phyloP scores from a whole-genome alignment of 163 green algal genomes.

The Scenedesmus sp. region DNA sequence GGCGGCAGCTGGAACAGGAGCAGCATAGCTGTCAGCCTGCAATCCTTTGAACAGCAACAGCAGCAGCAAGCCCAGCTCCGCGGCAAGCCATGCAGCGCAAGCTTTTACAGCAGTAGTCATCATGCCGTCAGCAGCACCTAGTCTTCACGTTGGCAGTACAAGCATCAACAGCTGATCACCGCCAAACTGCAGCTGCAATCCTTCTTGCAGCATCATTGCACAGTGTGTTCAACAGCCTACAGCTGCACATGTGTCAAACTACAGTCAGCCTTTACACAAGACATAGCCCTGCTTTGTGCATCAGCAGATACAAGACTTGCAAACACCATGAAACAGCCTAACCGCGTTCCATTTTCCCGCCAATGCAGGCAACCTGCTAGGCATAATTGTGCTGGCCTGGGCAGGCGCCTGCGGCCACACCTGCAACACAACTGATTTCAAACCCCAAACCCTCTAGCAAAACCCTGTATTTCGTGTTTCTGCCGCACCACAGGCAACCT shows the following conservation, averaged over 20 bases:
- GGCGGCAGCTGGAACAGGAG: background rate
- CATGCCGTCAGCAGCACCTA: background rate
- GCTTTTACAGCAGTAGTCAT: background rate
- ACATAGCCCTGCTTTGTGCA: too few relatives aligned
- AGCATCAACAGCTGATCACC: background rate
- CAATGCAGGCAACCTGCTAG: conserved; percentile 91
- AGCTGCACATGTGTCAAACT: too few relatives aligned
- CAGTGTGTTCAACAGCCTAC: too few relatives aligned
- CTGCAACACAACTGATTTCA: conserved; percentile 67
- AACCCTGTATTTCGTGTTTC: background rate
- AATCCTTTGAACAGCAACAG: background rate
- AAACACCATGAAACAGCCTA: too few relatives aligned
- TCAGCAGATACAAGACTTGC: too few relatives aligned
- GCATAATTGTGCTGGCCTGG: conserved; percentile 97
- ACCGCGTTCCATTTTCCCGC: too few relatives aligned
- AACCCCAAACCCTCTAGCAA: too few relatives aligned
- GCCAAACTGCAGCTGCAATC: background rate
- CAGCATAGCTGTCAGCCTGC: background rate
- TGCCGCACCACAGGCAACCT: conserved; percentile 84
- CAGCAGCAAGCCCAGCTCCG: background rate
- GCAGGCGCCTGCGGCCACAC: conserved; percentile 92
- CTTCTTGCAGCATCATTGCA: background rate
- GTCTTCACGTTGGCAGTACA: background rate
- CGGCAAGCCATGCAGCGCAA: background rate
- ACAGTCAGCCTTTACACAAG: too few relatives aligned